Evolutionary conservation across 2,329 filamentous ascomycete genomes (phyloP).

Genomic region (Exophiala calicioides): DNA sequence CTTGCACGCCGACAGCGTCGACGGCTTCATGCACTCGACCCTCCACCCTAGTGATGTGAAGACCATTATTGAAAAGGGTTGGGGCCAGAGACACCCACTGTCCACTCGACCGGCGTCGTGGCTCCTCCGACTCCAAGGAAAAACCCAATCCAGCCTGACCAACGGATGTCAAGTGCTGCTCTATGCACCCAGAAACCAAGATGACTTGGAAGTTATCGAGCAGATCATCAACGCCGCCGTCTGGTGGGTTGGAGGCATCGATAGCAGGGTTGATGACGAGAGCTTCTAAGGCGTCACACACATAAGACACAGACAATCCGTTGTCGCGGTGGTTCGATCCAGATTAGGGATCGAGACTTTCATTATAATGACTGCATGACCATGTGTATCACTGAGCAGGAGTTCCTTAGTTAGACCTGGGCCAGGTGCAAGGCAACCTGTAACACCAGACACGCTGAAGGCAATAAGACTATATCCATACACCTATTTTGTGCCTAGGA

Average conservation of each 20-base stretch:
- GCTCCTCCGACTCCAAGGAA: conserved; percentile 3
- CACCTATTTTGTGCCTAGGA: no score
- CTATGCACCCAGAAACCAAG: conserved; percentile 39
- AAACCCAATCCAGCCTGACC: neutral
- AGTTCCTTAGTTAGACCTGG: no score
- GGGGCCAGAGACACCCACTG: conserved; percentile 69
- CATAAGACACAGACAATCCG: neutral
- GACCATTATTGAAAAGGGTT: conserved; percentile 70
- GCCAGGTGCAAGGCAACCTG: no score
- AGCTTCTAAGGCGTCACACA: neutral
- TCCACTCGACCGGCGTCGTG: conserved; percentile 20
- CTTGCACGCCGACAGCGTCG: conserved; percentile 9
- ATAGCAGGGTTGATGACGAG: conserved; percentile 17
- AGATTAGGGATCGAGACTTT: conserved; percentile 2
- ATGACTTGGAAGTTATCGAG: conserved; percentile 36
- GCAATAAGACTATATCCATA: no score
- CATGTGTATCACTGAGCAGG: no score
- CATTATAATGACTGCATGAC: no score
- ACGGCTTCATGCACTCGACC: conserved; percentile 17
- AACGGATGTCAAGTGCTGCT: conserved; percentile 31
- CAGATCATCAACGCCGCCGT: conserved; percentile 37
- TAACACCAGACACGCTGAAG: no score
- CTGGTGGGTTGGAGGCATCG: conserved; percentile 29
- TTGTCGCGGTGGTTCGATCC: conserved; percentile 2
- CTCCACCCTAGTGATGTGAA: conserved; percentile 77